Conservation (phyloP, 129 eudicot species). For the Apium graveolens region DNA sequence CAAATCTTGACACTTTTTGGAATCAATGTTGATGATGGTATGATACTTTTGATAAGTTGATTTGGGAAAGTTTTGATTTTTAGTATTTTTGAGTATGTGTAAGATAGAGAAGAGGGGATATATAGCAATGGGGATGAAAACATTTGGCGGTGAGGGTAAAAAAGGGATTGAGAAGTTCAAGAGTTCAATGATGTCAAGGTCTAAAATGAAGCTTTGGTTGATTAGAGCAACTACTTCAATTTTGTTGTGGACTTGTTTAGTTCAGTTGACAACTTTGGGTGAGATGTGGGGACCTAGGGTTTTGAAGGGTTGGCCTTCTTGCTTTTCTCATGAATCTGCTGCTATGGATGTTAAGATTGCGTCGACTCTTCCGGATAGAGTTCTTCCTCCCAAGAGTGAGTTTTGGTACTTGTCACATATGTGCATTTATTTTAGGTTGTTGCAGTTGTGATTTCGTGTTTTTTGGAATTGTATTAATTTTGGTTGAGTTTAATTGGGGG, state of each 20-base stretch:
- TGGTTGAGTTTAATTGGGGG: not conserved
- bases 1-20: not conserved
- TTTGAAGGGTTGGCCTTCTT: conserved; percentile 76
- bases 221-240: conserved; percentile 61
- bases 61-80: conserved; percentile 1
- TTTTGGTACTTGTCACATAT: conserved; percentile 11
- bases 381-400: conserved; percentile 88
- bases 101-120: conserved; percentile 25
- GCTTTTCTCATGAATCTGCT: conserved; percentile 36
- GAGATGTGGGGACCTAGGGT: conserved; percentile 75
- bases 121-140: conserved; percentile 53
- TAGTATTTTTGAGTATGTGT: conserved; percentile 36
- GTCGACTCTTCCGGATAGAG: conserved; percentile 38
- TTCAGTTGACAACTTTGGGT: conserved; percentile 69
- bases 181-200: conserved; percentile 38
- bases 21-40: not conserved
- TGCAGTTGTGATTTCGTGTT: not conserved
- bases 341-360: conserved; percentile 35
- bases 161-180: conserved; percentile 43
- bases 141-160: conserved; percentile 41
- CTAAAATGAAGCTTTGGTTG: conserved; percentile 79
- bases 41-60: not conserved
- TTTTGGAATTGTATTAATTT: not conserved
- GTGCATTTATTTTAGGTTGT: not conserved
- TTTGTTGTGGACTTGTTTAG: conserved; percentile 80